These are phyloP conservation scores for Thozetella sp. DNA, from an alignment of 495 filamentous ascomycete species.

Conservation along the genomic window DNA sequence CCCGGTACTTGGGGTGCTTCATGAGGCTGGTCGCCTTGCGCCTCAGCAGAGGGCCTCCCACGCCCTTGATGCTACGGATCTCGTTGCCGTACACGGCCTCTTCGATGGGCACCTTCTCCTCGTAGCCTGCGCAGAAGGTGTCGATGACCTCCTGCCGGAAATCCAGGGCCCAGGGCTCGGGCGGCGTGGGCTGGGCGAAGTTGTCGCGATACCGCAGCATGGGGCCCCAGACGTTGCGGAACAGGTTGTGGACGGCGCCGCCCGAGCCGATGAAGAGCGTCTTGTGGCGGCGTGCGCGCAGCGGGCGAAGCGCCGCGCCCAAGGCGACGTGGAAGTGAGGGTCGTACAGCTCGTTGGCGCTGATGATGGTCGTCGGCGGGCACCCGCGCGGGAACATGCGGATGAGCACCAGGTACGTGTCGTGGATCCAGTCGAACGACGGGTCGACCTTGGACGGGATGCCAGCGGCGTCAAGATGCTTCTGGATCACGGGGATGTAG, in stretches of 20 bases:
- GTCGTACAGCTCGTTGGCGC: conserved; percentile 60
- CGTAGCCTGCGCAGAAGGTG: conserved; percentile 32
- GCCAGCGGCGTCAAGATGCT: conserved; percentile 42
- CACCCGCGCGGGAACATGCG: conserved; percentile 61
- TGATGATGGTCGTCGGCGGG: conserved; percentile 60
- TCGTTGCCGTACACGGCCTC: conserved; percentile 28
- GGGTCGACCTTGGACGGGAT: conserved; percentile 50
- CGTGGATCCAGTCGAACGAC: conserved; percentile 66
- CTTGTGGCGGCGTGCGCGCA: conserved; percentile 43
- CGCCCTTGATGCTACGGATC: conserved; percentile 11
- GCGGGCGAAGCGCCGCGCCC: conserved; percentile 49
- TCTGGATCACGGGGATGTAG: conserved; percentile 44
- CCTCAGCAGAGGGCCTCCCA: conserved; percentile 44
- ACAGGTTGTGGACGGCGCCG: conserved; percentile 66
- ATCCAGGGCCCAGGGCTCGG: conserved; percentile 56
- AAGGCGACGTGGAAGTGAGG: conserved; percentile 62
- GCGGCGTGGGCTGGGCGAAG: conserved; percentile 57
- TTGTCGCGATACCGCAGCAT: conserved; percentile 63
- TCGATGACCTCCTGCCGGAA: conserved; percentile 64
- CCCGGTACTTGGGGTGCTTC: conserved; percentile 60
- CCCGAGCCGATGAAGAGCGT: conserved; percentile 63
- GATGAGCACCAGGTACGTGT: conserved; percentile 64
- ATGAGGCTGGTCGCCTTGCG: conserved; percentile 56
- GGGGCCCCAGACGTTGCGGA: conserved; percentile 60
- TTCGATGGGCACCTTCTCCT: conserved; percentile 13